Percentiles rank a stretch among this genome's conserved stretches.
These are phyloP conservation scores for Ramularia endophylla DNA, from an alignment of 2,329 filamentous ascomycete genomes.

Conservation along the genomic window DNA sequence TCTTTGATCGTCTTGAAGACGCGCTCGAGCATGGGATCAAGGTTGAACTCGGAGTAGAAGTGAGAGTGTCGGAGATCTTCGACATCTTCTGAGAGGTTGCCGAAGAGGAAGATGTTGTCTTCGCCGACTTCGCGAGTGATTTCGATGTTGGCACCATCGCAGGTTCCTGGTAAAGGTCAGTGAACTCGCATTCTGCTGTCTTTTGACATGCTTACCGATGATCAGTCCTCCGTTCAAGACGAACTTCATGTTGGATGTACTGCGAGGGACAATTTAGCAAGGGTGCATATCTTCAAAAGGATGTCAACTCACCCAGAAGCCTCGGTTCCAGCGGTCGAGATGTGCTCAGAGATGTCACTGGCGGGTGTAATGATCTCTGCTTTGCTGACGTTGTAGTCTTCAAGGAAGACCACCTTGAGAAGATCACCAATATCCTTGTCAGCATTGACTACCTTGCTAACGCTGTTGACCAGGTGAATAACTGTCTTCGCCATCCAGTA, in stretches of 20 bases:
- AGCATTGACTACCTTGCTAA: slow-evolving; percentile 84
- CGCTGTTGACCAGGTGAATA: slow-evolving; percentile 92
- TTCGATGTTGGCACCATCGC: slow-evolving; percentile 36
- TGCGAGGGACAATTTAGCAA: too few relatives aligned
- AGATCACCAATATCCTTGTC: slow-evolving; percentile 88
- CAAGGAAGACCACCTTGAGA: slow-evolving; percentile 93
- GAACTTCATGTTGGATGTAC: slow-evolving; percentile 99
- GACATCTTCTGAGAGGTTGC: slow-evolving; percentile 91
- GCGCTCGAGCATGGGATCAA: slow-evolving; percentile 69
- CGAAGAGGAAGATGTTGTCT: slow-evolving; percentile 97
- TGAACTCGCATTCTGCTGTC: slow-evolving; percentile 45
- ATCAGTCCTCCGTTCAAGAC: slow-evolving; percentile 95
- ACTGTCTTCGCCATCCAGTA: slow-evolving; percentile 99
- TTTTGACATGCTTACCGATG: slow-evolving; percentile 97
- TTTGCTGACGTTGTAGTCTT: slow-evolving; percentile 99
- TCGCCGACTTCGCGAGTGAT: slow-evolving; percentile 97
- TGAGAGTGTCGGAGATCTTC: slow-evolving; percentile 91
- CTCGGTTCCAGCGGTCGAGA: slow-evolving; percentile 95
- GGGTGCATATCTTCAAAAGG: slow-evolving; percentile 7
- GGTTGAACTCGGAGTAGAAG: slow-evolving; percentile 70
- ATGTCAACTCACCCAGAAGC: slow-evolving; percentile 50
- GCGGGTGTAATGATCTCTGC: slow-evolving; percentile 94
- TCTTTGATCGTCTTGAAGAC: slow-evolving; percentile 80
- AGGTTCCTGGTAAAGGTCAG: not conserved
- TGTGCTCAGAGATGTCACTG: slow-evolving; percentile 96